phyloP scores from a whole-genome alignment of 306 rosid genomes.

The Prosopis cineraria region DNA sequence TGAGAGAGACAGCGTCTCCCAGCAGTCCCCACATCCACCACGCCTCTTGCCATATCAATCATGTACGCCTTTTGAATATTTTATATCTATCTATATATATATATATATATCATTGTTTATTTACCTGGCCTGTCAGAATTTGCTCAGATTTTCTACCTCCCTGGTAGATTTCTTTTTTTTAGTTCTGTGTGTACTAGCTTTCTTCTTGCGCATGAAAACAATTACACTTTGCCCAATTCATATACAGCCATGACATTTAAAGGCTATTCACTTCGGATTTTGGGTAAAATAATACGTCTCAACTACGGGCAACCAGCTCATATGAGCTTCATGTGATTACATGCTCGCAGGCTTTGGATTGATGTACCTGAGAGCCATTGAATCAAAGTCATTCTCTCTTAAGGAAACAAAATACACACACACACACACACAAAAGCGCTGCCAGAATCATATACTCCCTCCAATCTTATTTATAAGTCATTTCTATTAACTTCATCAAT shows the following conservation, averaged over 20 bases:
- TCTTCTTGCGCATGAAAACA: neutral
- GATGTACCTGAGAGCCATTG: neutral
- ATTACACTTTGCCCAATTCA: neutral
- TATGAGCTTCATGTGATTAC: neutral
- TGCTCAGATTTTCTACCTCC: neutral
- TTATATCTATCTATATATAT: too few species aligned
- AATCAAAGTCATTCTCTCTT: neutral
- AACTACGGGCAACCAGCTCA: neutral
- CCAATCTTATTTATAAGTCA: too few species aligned
- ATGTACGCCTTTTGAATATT: neutral
- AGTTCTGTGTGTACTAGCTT: neutral
- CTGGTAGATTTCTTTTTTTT: neutral
- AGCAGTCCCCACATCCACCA: conserved; percentile 22
- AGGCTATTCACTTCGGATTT: neutral
- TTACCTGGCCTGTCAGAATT: neutral
- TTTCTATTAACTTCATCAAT: too few species aligned
- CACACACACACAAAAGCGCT: neutral
- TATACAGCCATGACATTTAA: neutral
- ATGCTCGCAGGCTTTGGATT: neutral
- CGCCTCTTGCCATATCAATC: conserved; percentile 20
- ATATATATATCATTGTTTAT: too few species aligned
- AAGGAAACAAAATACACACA: neutral
- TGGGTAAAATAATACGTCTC: neutral
- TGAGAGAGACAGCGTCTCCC: conserved; percentile 36
- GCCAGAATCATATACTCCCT: neutral